Percentiles rank a stretch among this genome's conserved stretches.
Evolutionary conservation across 2,329 filamentous ascomycete species (phyloP).

Genomic region (Anisogramma anomala): DNA sequence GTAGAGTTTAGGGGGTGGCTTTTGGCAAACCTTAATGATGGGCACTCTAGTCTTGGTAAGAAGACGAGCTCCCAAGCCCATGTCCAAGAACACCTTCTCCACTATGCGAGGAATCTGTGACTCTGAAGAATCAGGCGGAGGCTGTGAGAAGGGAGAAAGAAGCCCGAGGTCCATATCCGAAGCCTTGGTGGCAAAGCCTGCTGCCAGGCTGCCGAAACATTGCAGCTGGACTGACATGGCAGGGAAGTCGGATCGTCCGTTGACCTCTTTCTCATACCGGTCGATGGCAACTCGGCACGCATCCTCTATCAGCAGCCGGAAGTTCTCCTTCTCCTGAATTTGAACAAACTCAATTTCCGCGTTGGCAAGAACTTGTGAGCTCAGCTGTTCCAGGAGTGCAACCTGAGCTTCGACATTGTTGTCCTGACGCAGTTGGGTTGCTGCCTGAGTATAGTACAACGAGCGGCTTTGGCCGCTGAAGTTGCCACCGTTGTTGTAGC

Average conservation of each 20-base stretch:
- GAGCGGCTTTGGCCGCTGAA: slow-evolving; percentile 3
- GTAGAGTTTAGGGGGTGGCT: slow-evolving; percentile 49
- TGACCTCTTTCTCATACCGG: slow-evolving; percentile 35
- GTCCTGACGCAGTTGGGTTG: slow-evolving; percentile 24
- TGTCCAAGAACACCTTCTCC: slow-evolving; percentile 61
- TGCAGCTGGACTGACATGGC: slow-evolving; percentile 51
- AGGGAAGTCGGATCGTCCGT: slow-evolving; percentile 34
- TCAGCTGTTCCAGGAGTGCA: slow-evolving; percentile 37
- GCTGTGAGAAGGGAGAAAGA: slow-evolving; percentile 49
- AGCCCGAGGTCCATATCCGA: slow-evolving; percentile 86
- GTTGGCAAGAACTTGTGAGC: slow-evolving; percentile 37
- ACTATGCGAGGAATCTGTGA: slow-evolving; percentile 61
- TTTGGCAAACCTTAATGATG: slow-evolving; percentile 77
- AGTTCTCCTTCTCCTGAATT: slow-evolving; percentile 57
- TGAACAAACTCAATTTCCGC: slow-evolving; percentile 54
- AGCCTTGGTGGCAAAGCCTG: slow-evolving; percentile 76
- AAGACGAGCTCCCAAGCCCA: slow-evolving; percentile 63
- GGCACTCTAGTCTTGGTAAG: slow-evolving; percentile 71
- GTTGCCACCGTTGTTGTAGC: slow-evolving; percentile 6
- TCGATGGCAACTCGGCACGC: slow-evolving; percentile 51
- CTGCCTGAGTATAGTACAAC: slow-evolving; percentile 22
- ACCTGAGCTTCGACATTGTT: slow-evolving; percentile 40
- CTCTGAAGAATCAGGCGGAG: slow-evolving; percentile 40
- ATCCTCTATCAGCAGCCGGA: slow-evolving; percentile 52
- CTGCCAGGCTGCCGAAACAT: slow-evolving; percentile 72